Evolutionary conservation across 2,329 filamentous ascomycete genomes (phyloP).

Genomic region (Juglanconis sp.): DNA sequence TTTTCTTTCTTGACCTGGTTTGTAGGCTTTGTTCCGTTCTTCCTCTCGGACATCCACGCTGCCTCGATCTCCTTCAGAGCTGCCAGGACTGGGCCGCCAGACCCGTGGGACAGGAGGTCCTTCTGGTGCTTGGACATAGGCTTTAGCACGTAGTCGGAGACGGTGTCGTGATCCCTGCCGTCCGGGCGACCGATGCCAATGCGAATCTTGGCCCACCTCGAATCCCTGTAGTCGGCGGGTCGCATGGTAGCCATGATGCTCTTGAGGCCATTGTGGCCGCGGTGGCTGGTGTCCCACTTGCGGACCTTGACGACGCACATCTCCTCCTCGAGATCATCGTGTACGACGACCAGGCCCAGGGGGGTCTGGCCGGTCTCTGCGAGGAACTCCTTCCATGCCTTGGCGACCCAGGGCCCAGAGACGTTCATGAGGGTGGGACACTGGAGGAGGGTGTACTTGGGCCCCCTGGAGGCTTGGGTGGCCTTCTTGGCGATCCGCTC

Average conservation of each 20-base stretch:
- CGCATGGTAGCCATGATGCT: slow-evolving; percentile 55
- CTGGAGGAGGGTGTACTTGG: slow-evolving; percentile 67
- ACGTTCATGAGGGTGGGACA: slow-evolving; percentile 81
- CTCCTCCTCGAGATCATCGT: slow-evolving; percentile 80
- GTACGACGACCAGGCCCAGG: slow-evolving; percentile 68
- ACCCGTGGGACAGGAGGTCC: slow-evolving; percentile 46
- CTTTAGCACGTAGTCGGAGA: slow-evolving; percentile 74
- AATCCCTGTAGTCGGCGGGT: slow-evolving; percentile 35
- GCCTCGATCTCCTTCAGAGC: slow-evolving; percentile 45
- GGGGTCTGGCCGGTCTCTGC: slow-evolving; percentile 12
- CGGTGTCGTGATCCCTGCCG: slow-evolving; percentile 62
- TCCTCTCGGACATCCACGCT: slow-evolving; percentile 27
- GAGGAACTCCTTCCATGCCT: slow-evolving; percentile 60
- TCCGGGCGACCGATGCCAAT: slow-evolving; percentile 84
- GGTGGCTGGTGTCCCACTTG: slow-evolving; percentile 60
- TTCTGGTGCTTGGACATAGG: slow-evolving; percentile 57
- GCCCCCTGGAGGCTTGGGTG: slow-evolving; percentile 44
- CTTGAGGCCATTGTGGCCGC: slow-evolving; percentile 74
- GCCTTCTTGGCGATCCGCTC: slow-evolving; percentile 46
- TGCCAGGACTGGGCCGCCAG: slow-evolving; percentile 49
- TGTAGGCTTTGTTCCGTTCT: background rate
- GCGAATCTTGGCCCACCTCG: slow-evolving; percentile 60
- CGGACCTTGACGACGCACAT: slow-evolving; percentile 66
- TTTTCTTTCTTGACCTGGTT: background rate
- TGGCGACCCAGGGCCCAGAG: slow-evolving; percentile 67